phyloP scores from a whole-genome alignment of 2,329 filamentous ascomycete species.

The Colletotrichum tabaci region DNA sequence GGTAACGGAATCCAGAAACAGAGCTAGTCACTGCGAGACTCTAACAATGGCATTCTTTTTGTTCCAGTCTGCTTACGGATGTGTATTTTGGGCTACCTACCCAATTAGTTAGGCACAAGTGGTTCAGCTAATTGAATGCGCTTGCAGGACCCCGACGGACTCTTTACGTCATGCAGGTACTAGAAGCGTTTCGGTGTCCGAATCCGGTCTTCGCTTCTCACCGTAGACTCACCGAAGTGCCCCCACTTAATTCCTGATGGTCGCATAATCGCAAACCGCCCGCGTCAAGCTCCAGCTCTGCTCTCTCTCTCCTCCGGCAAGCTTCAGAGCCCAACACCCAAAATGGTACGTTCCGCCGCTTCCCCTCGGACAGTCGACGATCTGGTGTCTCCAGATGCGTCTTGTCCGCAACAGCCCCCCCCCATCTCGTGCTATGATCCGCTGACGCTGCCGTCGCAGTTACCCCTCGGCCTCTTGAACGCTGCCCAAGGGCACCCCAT shows the following conservation, averaged over 20 bases:
- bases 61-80: no score
- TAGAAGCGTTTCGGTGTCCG: neutral
- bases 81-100: no score
- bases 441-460: conserved; percentile 55
- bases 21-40: no score
- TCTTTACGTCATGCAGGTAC: conserved; percentile 8
- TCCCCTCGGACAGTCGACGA: no score
- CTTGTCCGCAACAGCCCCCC: no score
- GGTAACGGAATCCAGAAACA: no score
- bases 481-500: conserved; percentile 98
- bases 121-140: no score
- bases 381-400: neutral
- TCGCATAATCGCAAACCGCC: conserved; percentile 36
- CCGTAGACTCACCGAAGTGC: conserved; percentile 26
- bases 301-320: conserved; percentile 33
- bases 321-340: conserved; percentile 35
- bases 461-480: conserved; percentile 87
- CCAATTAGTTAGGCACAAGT: no score
- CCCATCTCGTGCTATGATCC: neutral
- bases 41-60: no score
- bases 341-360: conserved; percentile 30
- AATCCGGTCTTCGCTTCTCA: conserved; percentile 15
- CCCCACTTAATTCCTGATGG: conserved; percentile 32
- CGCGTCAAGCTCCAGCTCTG: conserved; percentile 34
- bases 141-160: no score